Base-by-base conservation (phyloP, 1,284 basidiomycete species). In the Kalmanozyma brasiliensis region DNA sequence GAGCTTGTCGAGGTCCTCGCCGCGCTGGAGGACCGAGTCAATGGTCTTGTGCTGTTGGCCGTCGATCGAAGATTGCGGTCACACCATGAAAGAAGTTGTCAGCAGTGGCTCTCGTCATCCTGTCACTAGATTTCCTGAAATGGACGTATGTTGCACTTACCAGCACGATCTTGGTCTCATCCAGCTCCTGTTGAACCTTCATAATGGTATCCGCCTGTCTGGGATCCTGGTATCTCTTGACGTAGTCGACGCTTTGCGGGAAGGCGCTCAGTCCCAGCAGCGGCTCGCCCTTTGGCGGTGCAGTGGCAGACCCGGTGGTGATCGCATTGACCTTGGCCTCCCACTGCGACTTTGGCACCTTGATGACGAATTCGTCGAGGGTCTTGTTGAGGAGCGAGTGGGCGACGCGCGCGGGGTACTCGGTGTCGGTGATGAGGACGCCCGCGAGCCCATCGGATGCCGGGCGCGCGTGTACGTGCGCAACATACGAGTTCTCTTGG, bases 201-300 rank as follows among this genome's bases (percentile, higher is more conserved):
- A 98, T 95, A 80, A 99, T 98, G 17, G 92, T 91, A 85, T 99
- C 96, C 5, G 96, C 96, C 85, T 98, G 94, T 68, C 90, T 88
- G 8, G 96, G 96, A 83, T 99, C 96, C 85, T 99, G 96, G 84
- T 97, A 98, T 84, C 95, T 94, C 82, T 88, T 86, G 45, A 98
- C 84, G 83, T 94, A 98, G 16, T 87, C 87, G 48, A 89, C 87
- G 69, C 93, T 86, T 55, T 91, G 84, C 0, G 85, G 73, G 81
- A 84, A 77, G 16, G 68, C 76, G 76, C 57, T 73, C 3, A 51
- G n/a, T 14, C 66, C 64, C n/a, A 82, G 43, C 30, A 82, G 47
- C 11, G 78, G 72, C 38, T 76, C 76, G 10, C 77, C 77, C 45
- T 80, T 80, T 11, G 77, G 44, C 7, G 80, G 77, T 11, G 78